These are phyloP conservation scores for Aspergillus wentii DNA, from an alignment of 495 filamentous ascomycete species.

Conservation along the genomic window DNA sequence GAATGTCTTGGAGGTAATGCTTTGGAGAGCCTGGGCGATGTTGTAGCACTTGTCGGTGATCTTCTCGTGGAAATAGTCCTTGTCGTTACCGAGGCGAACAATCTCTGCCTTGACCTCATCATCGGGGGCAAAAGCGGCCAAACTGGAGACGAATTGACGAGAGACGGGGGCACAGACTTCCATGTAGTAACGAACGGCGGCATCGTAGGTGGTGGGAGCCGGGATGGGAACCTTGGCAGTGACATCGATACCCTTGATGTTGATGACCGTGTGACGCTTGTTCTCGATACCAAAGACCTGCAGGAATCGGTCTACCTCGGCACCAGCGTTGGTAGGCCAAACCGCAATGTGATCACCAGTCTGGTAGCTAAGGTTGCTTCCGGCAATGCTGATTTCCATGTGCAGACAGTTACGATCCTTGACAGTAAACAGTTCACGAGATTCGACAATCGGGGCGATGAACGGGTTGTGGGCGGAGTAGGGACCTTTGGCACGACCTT, in stretches of 20 bases:
- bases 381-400: slow-evolving; percentile 89
- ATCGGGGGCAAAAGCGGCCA: slow-evolving; percentile 87
- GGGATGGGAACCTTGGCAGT: slow-evolving; percentile 98
- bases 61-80: slow-evolving; percentile 92
- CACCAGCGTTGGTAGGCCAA: slow-evolving; percentile 94
- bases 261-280: slow-evolving; percentile 81
- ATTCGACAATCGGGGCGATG: slow-evolving; percentile 90
- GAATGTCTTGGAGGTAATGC: slow-evolving; percentile 70
- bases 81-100: slow-evolving; percentile 82
- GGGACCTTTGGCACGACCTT: slow-evolving; percentile 79
- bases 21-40: slow-evolving; percentile 82
- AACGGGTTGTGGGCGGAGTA: slow-evolving; percentile 97
- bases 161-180: slow-evolving; percentile 94
- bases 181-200: slow-evolving; percentile 91
- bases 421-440: slow-evolving; percentile 83
- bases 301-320: slow-evolving; percentile 88
- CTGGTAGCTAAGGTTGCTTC: slow-evolving; percentile 78
- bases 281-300: slow-evolving; percentile 65
- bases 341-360: slow-evolving; percentile 96
- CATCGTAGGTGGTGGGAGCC: slow-evolving; percentile 94
- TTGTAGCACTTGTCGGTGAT: slow-evolving; percentile 80
- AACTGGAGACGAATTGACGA: slow-evolving; percentile 84
- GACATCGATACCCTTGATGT: slow-evolving; percentile 86
- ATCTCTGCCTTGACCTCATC: slow-evolving; percentile 81
- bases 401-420: slow-evolving; percentile 95